Base-by-base conservation (phyloP, 1,139 yeast species). In the Kodamaea derodonti region DNA sequence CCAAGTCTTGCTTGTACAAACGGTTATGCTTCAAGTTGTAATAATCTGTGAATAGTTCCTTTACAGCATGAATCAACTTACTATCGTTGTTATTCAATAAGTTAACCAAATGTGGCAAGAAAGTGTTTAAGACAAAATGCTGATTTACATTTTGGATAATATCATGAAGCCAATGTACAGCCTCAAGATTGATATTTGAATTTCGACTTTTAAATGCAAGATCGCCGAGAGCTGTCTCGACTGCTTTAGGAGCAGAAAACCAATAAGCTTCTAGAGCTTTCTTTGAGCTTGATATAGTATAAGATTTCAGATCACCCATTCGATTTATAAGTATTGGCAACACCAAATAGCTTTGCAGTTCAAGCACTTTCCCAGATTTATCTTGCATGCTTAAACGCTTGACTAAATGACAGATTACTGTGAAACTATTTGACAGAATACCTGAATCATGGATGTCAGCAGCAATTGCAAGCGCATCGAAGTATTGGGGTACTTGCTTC, bases 331-430 rank as follows among this genome's bases (percentile, higher is more conserved):
- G 55, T 9, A 77, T 64, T 1, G 92, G 90, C 11, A 81, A 58
- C 3, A 79, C 74, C 17, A 66, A 58, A 31, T 60, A 66, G 20
- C 78, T 67, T 27, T 75, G 73, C 1, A 61, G 61, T 36, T 65
- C 65, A 30, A 88, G 64, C 2, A 72, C 63, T 11, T 43, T 33
- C 1, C 70, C 66, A 1, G 78, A 69, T 20, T 45, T 43, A 44
- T 84, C 81, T 59, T 86, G 96, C 56, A 81, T 77, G 34, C 84
- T 78, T 2, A 85, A 78, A 14, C 96, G 67, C 47, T 84, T 85
- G 20, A 85, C 75, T 31, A 87, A 60, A 51, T 87, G 92, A 40
- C 90, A 83, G 9, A 84, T 57, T 9, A 87, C 73, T 11, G 86
- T 78, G 52, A 85, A 84, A 2, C 84, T 72, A 26, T 66, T 49